Percentiles rank a stretch among this genome's conserved stretches.
Evolutionary conservation across 176 grass and related monocot genomes (phyloP).

Genomic region (Triticum aestivum): IWGSC_CS_RefSeq_v2.1 NC_057813.1:674939353-674939852

Average conservation of each 20-base stretch:
- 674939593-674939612: constrained; percentile 63
- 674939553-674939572: constrained; percentile 72
- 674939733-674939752: constrained; percentile 74
- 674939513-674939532: constrained; percentile 74
- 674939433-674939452: constrained; percentile 81
- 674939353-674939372: constrained; percentile 77
- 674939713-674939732: constrained; percentile 86
- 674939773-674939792: constrained; percentile 68
- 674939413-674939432: constrained; percentile 69
- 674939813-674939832: constrained; percentile 81
- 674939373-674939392: constrained; percentile 63
- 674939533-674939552: constrained; percentile 72
- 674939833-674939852: constrained; percentile 86
- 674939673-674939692: too few species aligned
- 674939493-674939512: constrained; percentile 61
- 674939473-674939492: constrained; percentile 58
- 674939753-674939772: constrained; percentile 65
- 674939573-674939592: constrained; percentile 48
- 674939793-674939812: constrained; percentile 67
- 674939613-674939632: constrained; percentile 59
- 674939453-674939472: constrained; percentile 61
- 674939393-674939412: constrained; percentile 70
- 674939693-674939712: too few species aligned
- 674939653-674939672: too few species aligned
- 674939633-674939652: too few species aligned